phyloP scores from a whole-genome alignment of 1,284 basidiomycete genomes.

The Athelia psychrophila region DNA sequence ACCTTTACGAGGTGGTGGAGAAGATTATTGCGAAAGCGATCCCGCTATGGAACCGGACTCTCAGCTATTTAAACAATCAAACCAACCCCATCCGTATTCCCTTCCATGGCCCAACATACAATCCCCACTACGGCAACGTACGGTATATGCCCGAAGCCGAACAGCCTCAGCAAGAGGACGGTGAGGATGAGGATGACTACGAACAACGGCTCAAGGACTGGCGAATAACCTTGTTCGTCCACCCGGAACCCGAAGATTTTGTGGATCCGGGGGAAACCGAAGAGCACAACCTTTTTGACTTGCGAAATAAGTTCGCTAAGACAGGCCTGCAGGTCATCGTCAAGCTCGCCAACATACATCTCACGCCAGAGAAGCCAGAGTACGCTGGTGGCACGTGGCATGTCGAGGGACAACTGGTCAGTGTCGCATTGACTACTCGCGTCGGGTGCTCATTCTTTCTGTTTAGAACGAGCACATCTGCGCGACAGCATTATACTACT shows the following conservation, averaged over 20 bases:
- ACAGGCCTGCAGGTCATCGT: conserved; percentile 26
- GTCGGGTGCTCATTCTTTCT: background rate
- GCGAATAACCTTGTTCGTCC: conserved; percentile 12
- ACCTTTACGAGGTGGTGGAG: conserved; percentile 12
- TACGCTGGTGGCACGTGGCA: conserved; percentile 28
- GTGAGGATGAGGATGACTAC: conserved; percentile 1
- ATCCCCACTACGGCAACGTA: background rate
- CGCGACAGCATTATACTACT: conserved; percentile 7
- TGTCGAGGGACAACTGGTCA: conserved; percentile 20
- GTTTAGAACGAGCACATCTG: conserved; percentile 29
- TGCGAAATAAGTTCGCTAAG: background rate
- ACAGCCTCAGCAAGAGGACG: background rate
- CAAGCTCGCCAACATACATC: conserved; percentile 27
- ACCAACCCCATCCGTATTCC: background rate
- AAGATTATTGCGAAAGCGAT: conserved; percentile 9
- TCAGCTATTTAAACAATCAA: conserved; percentile 4
- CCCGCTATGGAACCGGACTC: conserved; percentile 15
- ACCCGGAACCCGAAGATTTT: background rate
- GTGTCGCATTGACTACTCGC: background rate
- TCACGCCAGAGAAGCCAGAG: conserved; percentile 21
- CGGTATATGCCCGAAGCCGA: background rate
- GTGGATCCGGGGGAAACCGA: background rate
- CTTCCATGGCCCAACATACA: no score
- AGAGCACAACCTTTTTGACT: conserved; percentile 5
- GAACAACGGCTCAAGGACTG: conserved; percentile 7